Evolutionary conservation across 495 filamentous ascomycete species (phyloP).

Genomic region (Astrocystis sublimbata): DNA sequence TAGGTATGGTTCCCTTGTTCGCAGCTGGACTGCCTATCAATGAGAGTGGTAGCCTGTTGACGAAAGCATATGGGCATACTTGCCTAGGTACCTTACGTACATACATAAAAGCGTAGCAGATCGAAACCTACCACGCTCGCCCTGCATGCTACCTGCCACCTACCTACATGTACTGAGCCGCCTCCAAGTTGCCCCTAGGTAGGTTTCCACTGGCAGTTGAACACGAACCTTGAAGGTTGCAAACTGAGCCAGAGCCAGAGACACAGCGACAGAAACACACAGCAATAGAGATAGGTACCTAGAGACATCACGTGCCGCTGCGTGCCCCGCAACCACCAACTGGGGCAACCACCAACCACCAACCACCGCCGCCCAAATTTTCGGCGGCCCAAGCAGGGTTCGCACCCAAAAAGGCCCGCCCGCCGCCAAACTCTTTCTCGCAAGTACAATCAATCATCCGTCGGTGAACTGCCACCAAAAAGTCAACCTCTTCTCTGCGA

Average conservation of each 20-base stretch:
- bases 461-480: conserved; percentile 19
- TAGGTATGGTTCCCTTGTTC: background rate
- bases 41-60: conserved; percentile 3
- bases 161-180: no score
- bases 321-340: conserved; percentile 23
- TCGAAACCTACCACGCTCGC: no score
- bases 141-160: no score
- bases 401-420: conserved; percentile 19
- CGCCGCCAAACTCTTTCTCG: conserved; percentile 21
- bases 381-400: conserved; percentile 19
- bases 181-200: background rate
- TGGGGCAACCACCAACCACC: no score
- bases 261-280: no score
- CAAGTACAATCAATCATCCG: conserved; percentile 19
- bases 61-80: conserved; percentile 7
- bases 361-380: conserved; percentile 17
- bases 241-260: no score
- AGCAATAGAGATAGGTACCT: no score
- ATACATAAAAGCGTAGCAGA: no score
- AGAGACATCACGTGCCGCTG: conserved; percentile 18
- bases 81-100: no score
- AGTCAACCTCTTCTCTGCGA: background rate
- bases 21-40: background rate
- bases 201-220: no score
- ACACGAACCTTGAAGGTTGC: no score